Evolutionary conservation across 495 filamentous ascomycete genomes (phyloP).

Genomic region (Penicillium manginii): DNA sequence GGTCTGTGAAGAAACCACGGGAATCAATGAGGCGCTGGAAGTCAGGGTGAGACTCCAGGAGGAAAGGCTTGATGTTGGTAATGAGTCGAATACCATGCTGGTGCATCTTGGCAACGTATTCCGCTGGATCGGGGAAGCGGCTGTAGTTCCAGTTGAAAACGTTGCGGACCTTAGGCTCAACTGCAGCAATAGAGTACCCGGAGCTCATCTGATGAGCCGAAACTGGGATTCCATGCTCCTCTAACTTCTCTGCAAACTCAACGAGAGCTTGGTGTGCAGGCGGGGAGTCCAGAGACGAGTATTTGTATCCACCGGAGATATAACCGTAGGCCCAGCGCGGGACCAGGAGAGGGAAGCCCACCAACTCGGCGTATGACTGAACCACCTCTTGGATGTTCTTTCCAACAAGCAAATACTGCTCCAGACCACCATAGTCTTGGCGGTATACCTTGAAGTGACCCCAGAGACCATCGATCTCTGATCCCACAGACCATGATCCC

Average conservation of each 20-base stretch:
- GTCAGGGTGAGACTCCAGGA: constrained; percentile 64
- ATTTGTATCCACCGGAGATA: constrained; percentile 70
- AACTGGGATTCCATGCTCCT: constrained; percentile 67
- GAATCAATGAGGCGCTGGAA: constrained; percentile 57
- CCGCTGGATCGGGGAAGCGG: constrained; percentile 67
- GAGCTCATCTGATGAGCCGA: constrained; percentile 74
- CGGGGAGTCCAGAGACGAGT: constrained; percentile 65
- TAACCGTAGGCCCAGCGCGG: constrained; percentile 72
- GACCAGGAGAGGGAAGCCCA: constrained; percentile 65
- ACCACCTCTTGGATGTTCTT: constrained; percentile 66
- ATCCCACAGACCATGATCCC: constrained; percentile 67
- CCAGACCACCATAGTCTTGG: constrained; percentile 70
- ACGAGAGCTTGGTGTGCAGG: constrained; percentile 60
- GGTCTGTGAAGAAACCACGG: constrained; percentile 64
- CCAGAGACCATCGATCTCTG: constrained; percentile 72
- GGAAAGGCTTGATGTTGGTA: constrained; percentile 74
- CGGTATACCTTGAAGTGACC: constrained; percentile 72
- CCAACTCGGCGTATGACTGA: constrained; percentile 63
- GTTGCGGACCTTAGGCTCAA: constrained; percentile 66
- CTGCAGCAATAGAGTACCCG: constrained; percentile 69
- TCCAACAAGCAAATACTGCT: constrained; percentile 70
- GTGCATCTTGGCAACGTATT: constrained; percentile 62
- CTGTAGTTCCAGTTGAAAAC: constrained; percentile 73
- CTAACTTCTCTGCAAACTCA: constrained; percentile 61
- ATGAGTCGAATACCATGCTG: constrained; percentile 63